Evolutionary conservation across 192 early-diverging fungal species (phyloP).

Genomic region (Backusella australiensis): DNA sequence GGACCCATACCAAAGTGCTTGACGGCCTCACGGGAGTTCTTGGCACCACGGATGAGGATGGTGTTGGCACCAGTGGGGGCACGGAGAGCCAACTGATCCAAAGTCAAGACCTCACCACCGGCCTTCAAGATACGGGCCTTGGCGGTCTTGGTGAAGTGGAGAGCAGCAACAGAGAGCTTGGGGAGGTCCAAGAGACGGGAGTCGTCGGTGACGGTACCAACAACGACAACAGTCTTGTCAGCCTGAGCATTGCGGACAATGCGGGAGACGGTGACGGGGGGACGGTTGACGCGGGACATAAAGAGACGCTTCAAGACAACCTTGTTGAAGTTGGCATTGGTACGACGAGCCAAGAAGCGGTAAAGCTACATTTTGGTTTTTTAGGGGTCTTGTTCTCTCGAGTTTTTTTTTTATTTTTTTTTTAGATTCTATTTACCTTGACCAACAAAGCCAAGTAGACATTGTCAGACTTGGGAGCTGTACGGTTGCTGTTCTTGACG

Average conservation of each 20-base stretch:
- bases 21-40: slow-evolving; percentile 93
- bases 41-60: slow-evolving; percentile 92
- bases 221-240: slow-evolving; percentile 91
- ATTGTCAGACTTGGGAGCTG: slow-evolving; percentile 90
- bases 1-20: slow-evolving; percentile 94
- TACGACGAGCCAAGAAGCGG: slow-evolving; percentile 98
- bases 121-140: slow-evolving; percentile 98
- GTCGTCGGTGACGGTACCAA: slow-evolving; percentile 98
- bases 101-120: slow-evolving; percentile 97
- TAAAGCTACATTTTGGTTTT: slow-evolving; percentile 66
- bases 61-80: slow-evolving; percentile 96
- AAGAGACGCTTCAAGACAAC: slow-evolving; percentile 97
- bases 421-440: slow-evolving; percentile 63
- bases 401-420: neutral
- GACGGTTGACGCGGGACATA: slow-evolving; percentile 97
- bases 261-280: slow-evolving; percentile 92
- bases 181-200: slow-evolving; percentile 86
- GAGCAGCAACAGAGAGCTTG: slow-evolving; percentile 94
- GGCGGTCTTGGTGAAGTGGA: slow-evolving; percentile 93
- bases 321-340: slow-evolving; percentile 98
- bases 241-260: slow-evolving; percentile 72
- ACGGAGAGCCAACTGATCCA: slow-evolving; percentile 99
- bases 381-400: neutral
- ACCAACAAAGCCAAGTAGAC: slow-evolving; percentile 98
- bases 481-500: slow-evolving; percentile 90